phyloP scores from a whole-genome alignment of 1,139 yeast genomes.

The Nakaseomyces kungkrabaensis region DNA sequence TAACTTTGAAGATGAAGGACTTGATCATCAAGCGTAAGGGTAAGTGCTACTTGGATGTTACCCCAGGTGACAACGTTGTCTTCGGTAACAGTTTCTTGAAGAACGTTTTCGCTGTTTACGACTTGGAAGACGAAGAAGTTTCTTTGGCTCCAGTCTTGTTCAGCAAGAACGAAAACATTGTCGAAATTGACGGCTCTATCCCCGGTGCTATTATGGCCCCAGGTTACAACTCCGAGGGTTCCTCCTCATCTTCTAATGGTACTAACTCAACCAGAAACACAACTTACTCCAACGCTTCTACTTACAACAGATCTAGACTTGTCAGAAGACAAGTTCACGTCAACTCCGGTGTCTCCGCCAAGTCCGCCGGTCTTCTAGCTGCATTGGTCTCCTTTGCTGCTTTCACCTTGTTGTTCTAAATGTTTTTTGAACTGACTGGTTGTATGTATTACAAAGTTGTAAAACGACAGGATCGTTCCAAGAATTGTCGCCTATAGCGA shows the following conservation, averaged over 20 bases:
- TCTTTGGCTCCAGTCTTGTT: slow-evolving; percentile 54
- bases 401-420: not conserved
- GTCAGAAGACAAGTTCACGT: not conserved
- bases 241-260: not conserved
- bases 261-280: not conserved
- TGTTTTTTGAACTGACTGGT: not conserved
- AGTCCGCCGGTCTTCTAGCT: not conserved
- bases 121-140: slow-evolving; percentile 53
- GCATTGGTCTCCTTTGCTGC: not conserved
- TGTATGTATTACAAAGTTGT: not conserved
- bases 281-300: not conserved
- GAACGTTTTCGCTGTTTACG: slow-evolving; percentile 66
- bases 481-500: too few relatives aligned
- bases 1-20: slow-evolving; percentile 38
- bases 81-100: slow-evolving; percentile 69
- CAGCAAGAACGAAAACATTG: slow-evolving; percentile 31
- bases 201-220: slow-evolving; percentile 39
- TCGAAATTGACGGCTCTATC: slow-evolving; percentile 33
- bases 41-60: slow-evolving; percentile 32
- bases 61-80: slow-evolving; percentile 29
- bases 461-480: too few relatives aligned
- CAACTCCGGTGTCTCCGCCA: not conserved
- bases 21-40: slow-evolving; percentile 22
- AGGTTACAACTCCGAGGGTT: slow-evolving; percentile 28
- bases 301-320: not conserved